Conservation (phyloP, 2,329 filamentous ascomycete species). For the Aspergillus fijiensis region DNA sequence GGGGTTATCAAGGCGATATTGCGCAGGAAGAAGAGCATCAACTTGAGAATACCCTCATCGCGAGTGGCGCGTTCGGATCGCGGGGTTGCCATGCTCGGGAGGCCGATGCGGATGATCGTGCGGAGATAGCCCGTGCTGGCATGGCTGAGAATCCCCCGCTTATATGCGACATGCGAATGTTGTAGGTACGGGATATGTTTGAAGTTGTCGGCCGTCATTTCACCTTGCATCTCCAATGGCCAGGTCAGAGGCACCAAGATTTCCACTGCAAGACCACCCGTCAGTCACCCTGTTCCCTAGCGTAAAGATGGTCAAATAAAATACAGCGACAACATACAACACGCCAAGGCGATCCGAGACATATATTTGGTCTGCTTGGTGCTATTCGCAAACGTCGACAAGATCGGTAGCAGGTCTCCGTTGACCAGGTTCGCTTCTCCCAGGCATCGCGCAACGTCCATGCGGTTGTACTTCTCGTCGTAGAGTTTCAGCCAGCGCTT, state of each 20-base stretch:
- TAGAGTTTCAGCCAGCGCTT: conserved; percentile 94
- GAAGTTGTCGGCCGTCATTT: conserved; percentile 90
- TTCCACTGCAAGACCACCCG: conserved; percentile 58
- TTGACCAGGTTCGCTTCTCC: conserved; percentile 89
- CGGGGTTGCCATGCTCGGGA: conserved; percentile 81
- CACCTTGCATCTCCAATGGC: conserved; percentile 78
- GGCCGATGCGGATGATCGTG: conserved; percentile 73
- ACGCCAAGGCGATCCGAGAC: conserved; percentile 76
- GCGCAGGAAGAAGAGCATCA: conserved; percentile 83
- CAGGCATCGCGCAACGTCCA: conserved; percentile 91
- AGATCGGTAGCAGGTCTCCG: conserved; percentile 84
- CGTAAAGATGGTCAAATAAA: neutral
- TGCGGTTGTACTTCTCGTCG: conserved; percentile 87
- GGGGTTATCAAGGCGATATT: conserved; percentile 85
- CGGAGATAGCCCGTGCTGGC: conserved; percentile 75
- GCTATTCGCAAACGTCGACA: conserved; percentile 76
- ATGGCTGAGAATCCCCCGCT: conserved; percentile 81
- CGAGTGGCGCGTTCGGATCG: conserved; percentile 72
- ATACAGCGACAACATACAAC: conserved; percentile 50
- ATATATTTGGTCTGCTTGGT: conserved; percentile 71
- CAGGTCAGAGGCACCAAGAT: conserved; percentile 90
- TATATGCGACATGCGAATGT: conserved; percentile 85
- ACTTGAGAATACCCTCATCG: conserved; percentile 89
- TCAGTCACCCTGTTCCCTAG: conserved; percentile 20
- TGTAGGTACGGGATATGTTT: conserved; percentile 87